A percentile compares a stretch with the other conserved stretches of the same genome.
Evolutionary conservation across 2,329 filamentous ascomycete genomes (phyloP).

Genomic region (Lachnum nothofagi): DNA sequence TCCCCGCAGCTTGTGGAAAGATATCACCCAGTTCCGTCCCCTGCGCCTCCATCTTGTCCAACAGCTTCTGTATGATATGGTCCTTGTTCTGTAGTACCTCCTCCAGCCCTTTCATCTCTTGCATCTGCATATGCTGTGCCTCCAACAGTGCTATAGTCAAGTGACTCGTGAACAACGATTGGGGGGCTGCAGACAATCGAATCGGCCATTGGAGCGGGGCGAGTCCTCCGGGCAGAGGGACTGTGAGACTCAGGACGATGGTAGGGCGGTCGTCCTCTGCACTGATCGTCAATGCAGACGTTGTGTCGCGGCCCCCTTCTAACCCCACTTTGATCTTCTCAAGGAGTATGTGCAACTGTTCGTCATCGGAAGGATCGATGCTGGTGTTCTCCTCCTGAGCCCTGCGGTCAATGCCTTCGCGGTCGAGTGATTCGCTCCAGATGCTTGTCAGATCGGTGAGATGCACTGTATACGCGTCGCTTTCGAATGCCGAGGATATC

Average conservation of each 20-base stretch:
- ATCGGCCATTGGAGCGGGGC: slow-evolving; percentile 62
- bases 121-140: slow-evolving; percentile 39
- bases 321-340: slow-evolving; percentile 53
- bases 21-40: slow-evolving; percentile 46
- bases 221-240: slow-evolving; percentile 58
- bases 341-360: slow-evolving; percentile 64
- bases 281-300: slow-evolving; percentile 42
- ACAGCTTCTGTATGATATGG: slow-evolving; percentile 47
- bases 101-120: slow-evolving; percentile 41
- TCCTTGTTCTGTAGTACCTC: slow-evolving; percentile 47
- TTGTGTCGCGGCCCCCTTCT: slow-evolving; percentile 38
- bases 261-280: slow-evolving; percentile 33
- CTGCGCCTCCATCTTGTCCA: slow-evolving; percentile 49
- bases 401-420: slow-evolving; percentile 57
- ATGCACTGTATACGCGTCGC: slow-evolving; percentile 58
- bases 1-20: slow-evolving; percentile 41
- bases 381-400: slow-evolving; percentile 59
- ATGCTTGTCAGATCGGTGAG: slow-evolving; percentile 68
- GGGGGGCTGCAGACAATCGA: slow-evolving; percentile 40
- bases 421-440: slow-evolving; percentile 64
- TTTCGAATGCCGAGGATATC: too few relatives aligned
- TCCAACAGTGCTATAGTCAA: slow-evolving; percentile 46
- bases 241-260: slow-evolving; percentile 46
- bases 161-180: slow-evolving; percentile 38
- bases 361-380: slow-evolving; percentile 63